These are phyloP conservation scores for Marvania coccoides DNA, from an alignment of 139 green algal genomes.

Conservation along the genomic window DNA sequence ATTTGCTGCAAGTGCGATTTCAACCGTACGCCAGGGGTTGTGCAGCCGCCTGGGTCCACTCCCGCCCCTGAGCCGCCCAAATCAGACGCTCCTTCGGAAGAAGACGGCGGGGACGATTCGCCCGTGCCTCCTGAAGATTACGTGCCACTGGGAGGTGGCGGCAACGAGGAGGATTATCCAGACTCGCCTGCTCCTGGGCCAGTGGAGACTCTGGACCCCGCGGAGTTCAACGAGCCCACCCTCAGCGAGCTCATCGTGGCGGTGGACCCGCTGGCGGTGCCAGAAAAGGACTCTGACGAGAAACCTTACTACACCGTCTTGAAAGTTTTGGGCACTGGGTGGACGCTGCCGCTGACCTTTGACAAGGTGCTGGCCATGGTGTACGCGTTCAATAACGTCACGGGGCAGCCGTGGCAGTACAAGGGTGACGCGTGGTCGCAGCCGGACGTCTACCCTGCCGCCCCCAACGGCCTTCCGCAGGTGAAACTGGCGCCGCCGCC, in stretches of 20 bases:
- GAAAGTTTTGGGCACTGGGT: not conserved
- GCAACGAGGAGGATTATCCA: not conserved
- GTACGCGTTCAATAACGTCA: slow-evolving; percentile 6
- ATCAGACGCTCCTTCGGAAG: not conserved
- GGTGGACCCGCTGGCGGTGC: not conserved
- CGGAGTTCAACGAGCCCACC: not conserved
- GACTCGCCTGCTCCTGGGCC: not conserved
- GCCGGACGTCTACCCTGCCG: not conserved
- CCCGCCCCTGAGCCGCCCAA: too few species aligned
- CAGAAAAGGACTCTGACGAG: not conserved
- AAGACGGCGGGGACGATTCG: not conserved
- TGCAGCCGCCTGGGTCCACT: too few species aligned
- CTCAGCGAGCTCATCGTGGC: not conserved
- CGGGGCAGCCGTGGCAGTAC: not conserved
- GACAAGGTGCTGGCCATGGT: not conserved
- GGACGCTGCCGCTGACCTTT: not conserved
- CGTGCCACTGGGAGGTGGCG: not conserved
- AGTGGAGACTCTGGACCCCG: not conserved
- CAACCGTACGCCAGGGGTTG: not conserved
- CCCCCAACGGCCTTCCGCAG: not conserved
- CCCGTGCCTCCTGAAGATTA: not conserved
- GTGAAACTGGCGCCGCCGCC: not conserved
- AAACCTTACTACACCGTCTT: not conserved
- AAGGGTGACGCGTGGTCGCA: not conserved
- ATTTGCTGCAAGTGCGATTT: slow-evolving; percentile 2